These are phyloP conservation scores for Trichocomaceae sp. DNA, from an alignment of 2,329 filamentous ascomycete genomes.

Conservation along the genomic window DNA sequence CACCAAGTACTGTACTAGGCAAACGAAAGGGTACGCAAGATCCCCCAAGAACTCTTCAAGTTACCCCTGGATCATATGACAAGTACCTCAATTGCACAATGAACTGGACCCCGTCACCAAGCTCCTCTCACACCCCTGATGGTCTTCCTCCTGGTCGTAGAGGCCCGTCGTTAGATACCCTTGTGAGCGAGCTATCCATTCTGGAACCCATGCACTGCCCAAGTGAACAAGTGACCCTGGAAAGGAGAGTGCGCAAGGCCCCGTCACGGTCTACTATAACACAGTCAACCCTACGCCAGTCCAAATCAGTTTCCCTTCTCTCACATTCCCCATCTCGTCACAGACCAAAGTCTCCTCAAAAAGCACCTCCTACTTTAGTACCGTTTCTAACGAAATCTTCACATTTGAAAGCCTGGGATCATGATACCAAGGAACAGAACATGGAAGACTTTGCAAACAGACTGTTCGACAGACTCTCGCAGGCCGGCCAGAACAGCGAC, in stretches of 20 bases:
- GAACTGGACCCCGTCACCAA: constrained; percentile 23
- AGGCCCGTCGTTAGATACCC: constrained; percentile 33
- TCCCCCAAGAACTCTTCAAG: constrained; percentile 14
- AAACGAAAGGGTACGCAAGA: constrained; percentile 49
- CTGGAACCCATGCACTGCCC: constrained; percentile 7
- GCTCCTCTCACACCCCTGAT: constrained; percentile 13
- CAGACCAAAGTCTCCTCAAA: constrained; percentile 24
- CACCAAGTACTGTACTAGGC: constrained; percentile 30
- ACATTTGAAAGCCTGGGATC: constrained; percentile 72
- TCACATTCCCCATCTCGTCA: constrained; percentile 31
- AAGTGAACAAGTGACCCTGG: not conserved
- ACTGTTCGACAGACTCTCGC: constrained; percentile 66
- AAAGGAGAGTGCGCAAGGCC: constrained; percentile 12
- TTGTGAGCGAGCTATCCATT: constrained; percentile 27
- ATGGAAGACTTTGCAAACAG: constrained; percentile 68
- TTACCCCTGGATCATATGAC: constrained; percentile 19
- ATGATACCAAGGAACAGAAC: constrained; percentile 66
- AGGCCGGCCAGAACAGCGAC: constrained; percentile 60
- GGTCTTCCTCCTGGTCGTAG: constrained; percentile 20
- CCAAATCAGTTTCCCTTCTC: constrained; percentile 33
- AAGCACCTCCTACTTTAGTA: constrained; percentile 34
- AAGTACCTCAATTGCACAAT: constrained; percentile 21
- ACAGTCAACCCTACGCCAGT: constrained; percentile 25
- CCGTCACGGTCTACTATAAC: constrained; percentile 17
- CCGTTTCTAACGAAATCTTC: constrained; percentile 65